These are phyloP conservation scores for Coemansia sp. DNA, from an alignment of 192 early-diverging fungal species.

Conservation along the genomic window DNA sequence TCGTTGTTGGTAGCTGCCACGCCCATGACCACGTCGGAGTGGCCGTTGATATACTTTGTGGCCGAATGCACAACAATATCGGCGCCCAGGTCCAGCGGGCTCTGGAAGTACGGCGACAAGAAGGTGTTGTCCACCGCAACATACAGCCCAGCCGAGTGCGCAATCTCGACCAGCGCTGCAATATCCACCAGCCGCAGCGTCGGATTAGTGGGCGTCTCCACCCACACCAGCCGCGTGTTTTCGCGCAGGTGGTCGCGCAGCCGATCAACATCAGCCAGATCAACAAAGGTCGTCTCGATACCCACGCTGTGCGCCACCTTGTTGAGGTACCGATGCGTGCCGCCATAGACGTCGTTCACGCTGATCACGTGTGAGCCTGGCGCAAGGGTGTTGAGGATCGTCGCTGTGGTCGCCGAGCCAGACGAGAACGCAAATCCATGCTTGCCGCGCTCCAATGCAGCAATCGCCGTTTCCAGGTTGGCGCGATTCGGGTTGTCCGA, in stretches of 20 bases:
- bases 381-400: conserved; percentile 70
- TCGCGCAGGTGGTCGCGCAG: conserved; percentile 63
- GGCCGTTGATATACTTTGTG: conserved; percentile 99
- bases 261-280: conserved; percentile 68
- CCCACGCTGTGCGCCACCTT: conserved; percentile 72
- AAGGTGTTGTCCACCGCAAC: conserved; percentile 89
- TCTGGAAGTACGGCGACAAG: conserved; percentile 87
- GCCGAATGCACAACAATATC: conserved; percentile 97
- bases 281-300: conserved; percentile 77
- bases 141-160: conserved; percentile 64
- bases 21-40: conserved; percentile 99
- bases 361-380: conserved; percentile 76
- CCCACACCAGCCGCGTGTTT: conserved; percentile 82
- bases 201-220: conserved; percentile 89
- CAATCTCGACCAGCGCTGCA: conserved; percentile 62
- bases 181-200: conserved; percentile 84
- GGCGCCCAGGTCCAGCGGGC: conserved; percentile 88
- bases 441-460: conserved; percentile 88
- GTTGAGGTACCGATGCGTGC: conserved; percentile 86
- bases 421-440: conserved; percentile 83
- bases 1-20: conserved; percentile 81
- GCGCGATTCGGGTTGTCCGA: conserved; percentile 78
- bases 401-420: conserved; percentile 83
- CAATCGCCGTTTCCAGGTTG: conserved; percentile 83
- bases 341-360: conserved; percentile 91